Evolutionary conservation across 176 grass and related monocot species (phyloP), one percentile per base, ranked within the genome.

Genomic region (Cocos nucifera): DNA sequence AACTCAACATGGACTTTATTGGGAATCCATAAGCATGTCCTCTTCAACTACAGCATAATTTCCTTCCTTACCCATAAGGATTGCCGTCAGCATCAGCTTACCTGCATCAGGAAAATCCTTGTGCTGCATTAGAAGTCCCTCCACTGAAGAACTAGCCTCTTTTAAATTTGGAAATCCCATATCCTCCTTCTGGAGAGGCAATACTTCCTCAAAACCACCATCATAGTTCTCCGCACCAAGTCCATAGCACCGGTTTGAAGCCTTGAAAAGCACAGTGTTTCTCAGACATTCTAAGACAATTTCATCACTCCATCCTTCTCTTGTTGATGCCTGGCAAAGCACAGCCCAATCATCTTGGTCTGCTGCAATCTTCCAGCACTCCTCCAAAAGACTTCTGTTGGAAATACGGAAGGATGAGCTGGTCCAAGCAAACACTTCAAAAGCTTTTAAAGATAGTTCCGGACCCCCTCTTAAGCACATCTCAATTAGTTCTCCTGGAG

Each of bases 51-150:
- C 64, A 26, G 63, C 57, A 57, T 72, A 30, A 9, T 50, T 50
- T 3, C 75, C 62, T 18, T 88, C 87, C 65, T 80, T 83, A 62
- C 80, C 83, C 81, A 85, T 75, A 3, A 88, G 55, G 55, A 97
- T 61, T 17, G 93, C 87, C 27, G 84, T 80, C 80, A 88, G 65
- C 87, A 92, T 88, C 72, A 97, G 55, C 59, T 88, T 97, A 64
- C 93, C 93, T 32, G 93, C 87, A 71, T 97, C 93, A 61, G 87
- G 81, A 48, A 92, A 97, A 70, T 85, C 79, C 19, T 82, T 80
- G 69, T 97, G 93, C 59, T 76, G 80, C 84, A 80, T 82, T 23
- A 97, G 20, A 55, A 88, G 80, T 76, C 84, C 78, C 64, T 92
- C 87, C 56, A 97, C 93, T 12, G 87, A 97, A 20, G 78, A 75